Percentiles rank a stretch among this genome's conserved stretches.
Evolutionary conservation across 1,139 yeast species (phyloP).

Genomic region (Yarrowia galli): DNA sequence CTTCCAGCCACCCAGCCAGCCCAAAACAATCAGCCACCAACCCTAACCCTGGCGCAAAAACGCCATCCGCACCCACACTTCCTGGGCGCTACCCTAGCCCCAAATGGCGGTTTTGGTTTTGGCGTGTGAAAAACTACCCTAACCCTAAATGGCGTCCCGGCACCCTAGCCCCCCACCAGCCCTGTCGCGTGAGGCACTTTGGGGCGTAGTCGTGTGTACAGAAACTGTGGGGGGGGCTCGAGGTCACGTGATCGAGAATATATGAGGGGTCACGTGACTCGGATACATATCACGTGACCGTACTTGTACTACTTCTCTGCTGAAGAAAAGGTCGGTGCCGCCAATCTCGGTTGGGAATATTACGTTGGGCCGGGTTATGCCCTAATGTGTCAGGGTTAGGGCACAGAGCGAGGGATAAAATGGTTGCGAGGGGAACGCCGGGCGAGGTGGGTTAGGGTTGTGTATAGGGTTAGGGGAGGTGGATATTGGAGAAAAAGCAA

Average conservation of each 20-base stretch:
- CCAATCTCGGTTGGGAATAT: not conserved
- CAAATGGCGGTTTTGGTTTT: too few species aligned
- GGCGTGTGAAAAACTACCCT: too few species aligned
- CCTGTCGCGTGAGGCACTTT: too few species aligned
- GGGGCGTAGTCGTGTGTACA: too few species aligned
- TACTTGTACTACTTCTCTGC: not conserved
- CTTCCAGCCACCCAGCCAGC: constrained; percentile 35
- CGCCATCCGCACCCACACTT: too few species aligned
- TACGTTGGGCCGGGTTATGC: too few species aligned
- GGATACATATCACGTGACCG: not conserved
- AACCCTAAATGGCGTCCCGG: not conserved
- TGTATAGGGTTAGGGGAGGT: too few species aligned
- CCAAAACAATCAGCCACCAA: not conserved
- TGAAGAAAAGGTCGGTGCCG: not conserved
- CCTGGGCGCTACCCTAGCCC: constrained; percentile 6
- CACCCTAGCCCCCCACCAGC: too few species aligned
- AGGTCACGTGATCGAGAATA: too few species aligned
- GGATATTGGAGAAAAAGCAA: too few species aligned
- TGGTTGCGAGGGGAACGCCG: not conserved
- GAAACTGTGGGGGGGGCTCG: too few species aligned
- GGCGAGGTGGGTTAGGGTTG: too few species aligned
- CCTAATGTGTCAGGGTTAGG: not conserved
- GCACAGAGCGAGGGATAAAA: not conserved
- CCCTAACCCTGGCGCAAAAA: not conserved
- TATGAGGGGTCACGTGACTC: not conserved